Evolutionary conservation across 805 yeast genomes (phyloP).

Genomic region (Yarrowia sp.): DNA sequence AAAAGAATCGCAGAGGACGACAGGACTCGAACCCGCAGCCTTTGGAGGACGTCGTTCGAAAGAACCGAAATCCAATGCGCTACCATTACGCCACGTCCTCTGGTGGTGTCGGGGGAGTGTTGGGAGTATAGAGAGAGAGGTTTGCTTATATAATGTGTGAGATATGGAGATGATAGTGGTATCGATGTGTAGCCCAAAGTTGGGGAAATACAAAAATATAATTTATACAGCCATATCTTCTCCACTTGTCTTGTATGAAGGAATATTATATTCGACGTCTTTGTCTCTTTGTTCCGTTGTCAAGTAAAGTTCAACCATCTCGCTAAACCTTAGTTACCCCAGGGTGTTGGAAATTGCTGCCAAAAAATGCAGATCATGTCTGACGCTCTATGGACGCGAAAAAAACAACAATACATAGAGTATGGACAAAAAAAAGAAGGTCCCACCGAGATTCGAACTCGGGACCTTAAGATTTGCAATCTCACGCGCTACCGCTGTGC

Average conservation of each 20-base stretch:
- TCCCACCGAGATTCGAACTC: conserved; percentile 39
- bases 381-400: not conserved
- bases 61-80: conserved; percentile 35
- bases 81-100: conserved; percentile 36
- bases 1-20: conserved; percentile 12
- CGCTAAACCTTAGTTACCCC: not conserved
- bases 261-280: too few relatives aligned
- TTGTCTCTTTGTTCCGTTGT: too few relatives aligned
- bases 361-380: conserved; percentile 7
- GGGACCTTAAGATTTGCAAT: conserved; percentile 39
- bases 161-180: not conserved
- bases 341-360: not conserved
- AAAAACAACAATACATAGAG: not conserved
- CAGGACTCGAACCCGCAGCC: conserved; percentile 36
- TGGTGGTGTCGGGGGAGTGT: not conserved
- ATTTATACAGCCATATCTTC: too few relatives aligned
- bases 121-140: not conserved
- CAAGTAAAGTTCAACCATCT: not conserved
- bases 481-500: conserved; percentile 39
- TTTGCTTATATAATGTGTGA: not conserved
- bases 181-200: too few relatives aligned
- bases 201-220: too few relatives aligned
- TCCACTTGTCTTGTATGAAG: too few relatives aligned
- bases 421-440: conserved; percentile 12
- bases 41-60: conserved; percentile 32